Conservation (phyloP, 1,284 basidiomycete species). For the Irpex lacteus region DNA sequence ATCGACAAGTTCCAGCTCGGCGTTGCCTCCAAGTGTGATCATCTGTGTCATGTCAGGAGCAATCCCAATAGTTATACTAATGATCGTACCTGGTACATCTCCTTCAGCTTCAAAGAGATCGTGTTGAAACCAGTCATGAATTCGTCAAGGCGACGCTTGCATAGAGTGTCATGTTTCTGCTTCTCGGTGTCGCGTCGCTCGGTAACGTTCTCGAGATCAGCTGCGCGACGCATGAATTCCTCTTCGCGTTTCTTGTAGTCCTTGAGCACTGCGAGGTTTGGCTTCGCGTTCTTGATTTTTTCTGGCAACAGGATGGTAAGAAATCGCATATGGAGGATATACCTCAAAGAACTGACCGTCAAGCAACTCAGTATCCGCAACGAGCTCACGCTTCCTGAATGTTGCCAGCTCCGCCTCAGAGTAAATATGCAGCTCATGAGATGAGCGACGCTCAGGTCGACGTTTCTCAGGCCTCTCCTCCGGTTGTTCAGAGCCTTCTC, state of each 20-base stretch:
- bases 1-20: constrained; percentile 96
- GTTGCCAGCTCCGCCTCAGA: constrained; percentile 74
- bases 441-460: constrained; percentile 30
- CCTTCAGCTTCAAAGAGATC: constrained; percentile 96
- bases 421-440: constrained; percentile 68
- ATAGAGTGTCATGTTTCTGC: constrained; percentile 79
- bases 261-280: constrained; percentile 85
- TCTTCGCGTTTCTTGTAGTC: constrained; percentile 92
- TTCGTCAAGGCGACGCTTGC: constrained; percentile 89
- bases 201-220: constrained; percentile 85
- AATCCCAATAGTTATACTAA: no score
- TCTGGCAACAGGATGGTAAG: constrained; percentile 44
- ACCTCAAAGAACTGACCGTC: constrained; percentile 61
- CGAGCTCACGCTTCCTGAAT: constrained; percentile 72
- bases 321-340: constrained; percentile 3
- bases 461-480: background rate
- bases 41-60: constrained; percentile 52
- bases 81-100: constrained; percentile 93
- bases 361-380: constrained; percentile 76
- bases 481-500: constrained; percentile 23
- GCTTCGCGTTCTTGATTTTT: constrained; percentile 75
- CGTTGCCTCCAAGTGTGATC: constrained; percentile 98
- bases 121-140: constrained; percentile 97
- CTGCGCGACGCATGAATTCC: constrained; percentile 86
- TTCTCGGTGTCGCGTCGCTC: constrained; percentile 80